Conservation (phyloP, 768 basidiomycete species). For the Dentipellis sp. region DNA sequence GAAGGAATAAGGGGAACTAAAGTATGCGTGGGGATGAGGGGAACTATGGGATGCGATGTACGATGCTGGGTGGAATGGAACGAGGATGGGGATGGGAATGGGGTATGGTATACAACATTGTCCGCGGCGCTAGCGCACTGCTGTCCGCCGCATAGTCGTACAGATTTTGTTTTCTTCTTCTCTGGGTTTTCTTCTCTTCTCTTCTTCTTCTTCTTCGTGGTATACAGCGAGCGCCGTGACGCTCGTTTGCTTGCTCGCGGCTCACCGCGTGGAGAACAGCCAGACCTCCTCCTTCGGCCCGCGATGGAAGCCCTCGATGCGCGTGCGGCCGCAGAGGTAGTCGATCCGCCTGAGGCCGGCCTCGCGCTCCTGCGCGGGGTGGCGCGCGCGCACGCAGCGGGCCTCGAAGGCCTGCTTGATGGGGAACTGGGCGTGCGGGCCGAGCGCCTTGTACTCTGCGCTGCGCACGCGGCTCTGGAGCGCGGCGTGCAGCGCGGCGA, state of each 20-base stretch:
- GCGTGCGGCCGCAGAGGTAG: neutral
- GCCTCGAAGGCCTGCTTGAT: neutral
- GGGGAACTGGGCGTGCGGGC: neutral
- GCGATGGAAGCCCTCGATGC: neutral
- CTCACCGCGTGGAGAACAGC: neutral
- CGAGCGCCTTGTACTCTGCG: neutral
- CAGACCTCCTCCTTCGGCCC: neutral
- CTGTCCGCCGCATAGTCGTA: neutral
- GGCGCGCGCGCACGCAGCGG: neutral
- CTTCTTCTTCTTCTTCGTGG: neutral
- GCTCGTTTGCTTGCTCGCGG: neutral
- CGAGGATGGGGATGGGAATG: neutral
- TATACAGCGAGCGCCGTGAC: too few species aligned
- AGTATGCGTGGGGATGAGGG: neutral
- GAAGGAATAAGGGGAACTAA: neutral
- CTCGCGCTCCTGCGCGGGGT: neutral
- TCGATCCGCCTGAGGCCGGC: neutral
- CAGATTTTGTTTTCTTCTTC: neutral
- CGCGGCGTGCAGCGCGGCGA: neutral
- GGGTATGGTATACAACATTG: neutral
- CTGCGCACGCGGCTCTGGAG: neutral
- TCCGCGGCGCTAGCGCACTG: neutral
- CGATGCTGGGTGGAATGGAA: neutral
- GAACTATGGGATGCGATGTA: neutral
- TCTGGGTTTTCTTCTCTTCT: neutral